phyloP scores from a whole-genome alignment of 305 asterid genomes.

The Solanum aculeatissimum region DNA sequence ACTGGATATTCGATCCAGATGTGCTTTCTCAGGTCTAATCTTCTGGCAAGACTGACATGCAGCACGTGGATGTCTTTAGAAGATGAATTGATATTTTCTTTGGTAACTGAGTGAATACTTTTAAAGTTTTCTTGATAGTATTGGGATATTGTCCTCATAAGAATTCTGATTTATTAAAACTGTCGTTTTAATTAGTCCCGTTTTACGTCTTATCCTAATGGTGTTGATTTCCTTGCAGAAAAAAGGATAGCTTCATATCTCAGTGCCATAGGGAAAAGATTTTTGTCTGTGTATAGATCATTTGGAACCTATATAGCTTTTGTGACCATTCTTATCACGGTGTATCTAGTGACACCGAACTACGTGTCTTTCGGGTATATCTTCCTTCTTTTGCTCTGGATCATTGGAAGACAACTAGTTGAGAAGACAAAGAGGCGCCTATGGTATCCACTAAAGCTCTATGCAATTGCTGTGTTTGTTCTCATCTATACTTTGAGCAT shows the following conservation, averaged over 20 bases:
- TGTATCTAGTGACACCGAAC: slow-evolving; percentile 83
- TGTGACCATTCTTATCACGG: slow-evolving; percentile 80
- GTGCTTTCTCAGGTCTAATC: not conserved
- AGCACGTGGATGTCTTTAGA: not conserved
- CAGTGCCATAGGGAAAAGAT: slow-evolving; percentile 76
- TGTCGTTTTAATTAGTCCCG: not conserved
- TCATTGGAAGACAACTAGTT: slow-evolving; percentile 83
- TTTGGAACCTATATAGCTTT: slow-evolving; percentile 92
- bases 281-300: slow-evolving; percentile 82
- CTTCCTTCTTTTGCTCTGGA: slow-evolving; percentile 94
- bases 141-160: not conserved
- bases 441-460: slow-evolving; percentile 95
- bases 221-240: slow-evolving; percentile 46
- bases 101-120: not conserved
- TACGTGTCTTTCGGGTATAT: slow-evolving; percentile 81
- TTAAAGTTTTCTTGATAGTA: not conserved
- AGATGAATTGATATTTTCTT: not conserved
- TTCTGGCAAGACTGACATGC: not conserved
- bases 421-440: slow-evolving; percentile 77
- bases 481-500: slow-evolving; percentile 68
- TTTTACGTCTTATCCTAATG: slow-evolving; percentile 2
- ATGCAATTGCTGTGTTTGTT: slow-evolving; percentile 58
- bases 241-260: slow-evolving; percentile 87
- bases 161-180: not conserved
- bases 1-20: not conserved